Evolutionary conservation across 768 basidiomycete genomes (phyloP).

Genomic region (Astraeus odoratus): DNA sequence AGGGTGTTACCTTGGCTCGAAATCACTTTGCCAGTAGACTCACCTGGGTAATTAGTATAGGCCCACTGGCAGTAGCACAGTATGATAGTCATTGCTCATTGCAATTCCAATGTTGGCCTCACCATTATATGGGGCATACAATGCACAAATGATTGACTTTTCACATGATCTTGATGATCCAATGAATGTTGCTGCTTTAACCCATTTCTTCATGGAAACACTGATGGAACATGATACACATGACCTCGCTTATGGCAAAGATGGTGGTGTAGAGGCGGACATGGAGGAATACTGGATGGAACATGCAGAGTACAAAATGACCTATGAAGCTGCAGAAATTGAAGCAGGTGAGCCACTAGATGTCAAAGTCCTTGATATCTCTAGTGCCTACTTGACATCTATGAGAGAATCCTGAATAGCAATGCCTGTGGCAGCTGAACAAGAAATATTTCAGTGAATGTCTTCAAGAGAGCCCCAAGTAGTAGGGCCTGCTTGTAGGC

Average conservation of each 20-base stretch:
- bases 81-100: no score
- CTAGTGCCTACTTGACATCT: slow-evolving; percentile 24
- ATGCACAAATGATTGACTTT: slow-evolving; percentile 62
- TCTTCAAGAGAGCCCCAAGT: no score
- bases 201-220: slow-evolving; percentile 46
- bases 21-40: no score
- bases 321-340: slow-evolving; percentile 23
- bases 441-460: no score
- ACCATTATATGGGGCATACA: slow-evolving; percentile 41
- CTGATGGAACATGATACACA: slow-evolving; percentile 46
- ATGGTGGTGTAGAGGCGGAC: slow-evolving; percentile 52
- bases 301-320: slow-evolving; percentile 43
- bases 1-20: no score
- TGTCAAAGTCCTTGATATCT: slow-evolving; percentile 37
- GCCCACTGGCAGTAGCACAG: no score
- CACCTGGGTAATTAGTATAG: no score
- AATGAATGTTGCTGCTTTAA: slow-evolving; percentile 42
- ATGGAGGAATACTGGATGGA: slow-evolving; percentile 51
- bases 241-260: slow-evolving; percentile 26
- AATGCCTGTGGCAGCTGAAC: no score
- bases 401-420: no score
- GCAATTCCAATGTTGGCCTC: slow-evolving; percentile 21
- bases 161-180: slow-evolving; percentile 49
- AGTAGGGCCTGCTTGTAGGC: no score
- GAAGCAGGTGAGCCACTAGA: slow-evolving; percentile 29